Conservation (phyloP, 371 early-diverging fungal genomes). For the Mucor mucedo region DNA sequence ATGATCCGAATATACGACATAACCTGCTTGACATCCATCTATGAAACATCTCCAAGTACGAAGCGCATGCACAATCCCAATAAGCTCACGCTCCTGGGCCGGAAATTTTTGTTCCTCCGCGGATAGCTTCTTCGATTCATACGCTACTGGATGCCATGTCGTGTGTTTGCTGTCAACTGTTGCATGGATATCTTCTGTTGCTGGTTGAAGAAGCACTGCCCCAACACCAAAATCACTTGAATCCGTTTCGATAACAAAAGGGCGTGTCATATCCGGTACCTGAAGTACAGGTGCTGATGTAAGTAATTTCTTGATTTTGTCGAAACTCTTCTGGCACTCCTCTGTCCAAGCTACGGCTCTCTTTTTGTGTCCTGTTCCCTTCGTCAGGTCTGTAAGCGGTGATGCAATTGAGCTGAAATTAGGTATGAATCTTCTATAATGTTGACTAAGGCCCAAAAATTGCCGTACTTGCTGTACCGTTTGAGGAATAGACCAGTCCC, state of each 20-base stretch:
- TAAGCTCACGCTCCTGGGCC: conserved; percentile 40
- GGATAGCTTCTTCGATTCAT: conserved; percentile 38
- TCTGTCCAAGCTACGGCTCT: conserved; percentile 25
- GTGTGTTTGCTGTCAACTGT: background rate
- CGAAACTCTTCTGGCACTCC: conserved; percentile 13
- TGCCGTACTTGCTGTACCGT: conserved; percentile 41
- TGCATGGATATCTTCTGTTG: background rate
- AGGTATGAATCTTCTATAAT: conserved; percentile 39
- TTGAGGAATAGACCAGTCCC: conserved; percentile 40
- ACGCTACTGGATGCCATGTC: conserved; percentile 11
- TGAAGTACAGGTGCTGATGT: background rate
- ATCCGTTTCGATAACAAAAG: conserved; percentile 1
- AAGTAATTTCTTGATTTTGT: background rate
- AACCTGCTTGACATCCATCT: conserved; percentile 23
- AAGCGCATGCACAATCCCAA: conserved; percentile 40
- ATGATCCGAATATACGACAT: conserved; percentile 34
- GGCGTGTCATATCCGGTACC: background rate
- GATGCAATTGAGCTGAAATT: conserved; percentile 37
- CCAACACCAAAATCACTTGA: conserved; percentile 3
- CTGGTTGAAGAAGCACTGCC: background rate
- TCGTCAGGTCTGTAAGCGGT: conserved; percentile 46
- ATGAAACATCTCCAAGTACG: conserved; percentile 37
- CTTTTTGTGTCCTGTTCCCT: conserved; percentile 30
- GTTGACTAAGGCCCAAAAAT: conserved; percentile 40
- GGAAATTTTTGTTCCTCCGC: conserved; percentile 35